phyloP scores from a whole-genome alignment of 805 yeast species.

The Cyberlindnera mississippiensis region DNA sequence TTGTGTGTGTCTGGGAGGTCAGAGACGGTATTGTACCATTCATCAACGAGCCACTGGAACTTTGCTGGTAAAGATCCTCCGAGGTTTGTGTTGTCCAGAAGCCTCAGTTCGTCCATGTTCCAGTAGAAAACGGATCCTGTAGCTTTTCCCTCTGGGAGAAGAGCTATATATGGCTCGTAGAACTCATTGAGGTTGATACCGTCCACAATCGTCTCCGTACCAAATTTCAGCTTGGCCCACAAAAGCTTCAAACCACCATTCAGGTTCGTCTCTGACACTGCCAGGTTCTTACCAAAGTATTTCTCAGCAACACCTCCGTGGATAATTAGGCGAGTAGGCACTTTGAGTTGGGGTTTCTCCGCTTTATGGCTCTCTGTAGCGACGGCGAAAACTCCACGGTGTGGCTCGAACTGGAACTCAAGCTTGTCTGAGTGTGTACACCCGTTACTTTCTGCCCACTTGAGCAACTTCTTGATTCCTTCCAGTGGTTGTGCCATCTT shows the following conservation, averaged over 20 bases:
- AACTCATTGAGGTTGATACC: conserved; percentile 26
- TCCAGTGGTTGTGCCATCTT: too few species aligned
- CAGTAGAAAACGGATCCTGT: conserved; percentile 61
- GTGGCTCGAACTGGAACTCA: conserved; percentile 30
- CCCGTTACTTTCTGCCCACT: conserved; percentile 40
- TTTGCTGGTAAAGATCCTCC: conserved; percentile 52
- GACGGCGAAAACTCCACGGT: conserved; percentile 36
- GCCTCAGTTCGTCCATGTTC: conserved; percentile 46
- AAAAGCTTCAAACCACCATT: conserved; percentile 37
- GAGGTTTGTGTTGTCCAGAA: conserved; percentile 62
- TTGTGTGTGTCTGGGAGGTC: conserved; percentile 13
- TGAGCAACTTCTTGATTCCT: conserved; percentile 3
- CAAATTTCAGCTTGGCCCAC: conserved; percentile 40
- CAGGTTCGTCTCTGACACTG: conserved; percentile 15
- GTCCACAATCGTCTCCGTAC: conserved; percentile 15
- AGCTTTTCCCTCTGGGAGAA: conserved; percentile 40
- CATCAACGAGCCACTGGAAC: conserved; percentile 46
- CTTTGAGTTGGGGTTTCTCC: conserved; percentile 23
- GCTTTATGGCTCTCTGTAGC: conserved; percentile 18
- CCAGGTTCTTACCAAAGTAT: conserved; percentile 22
- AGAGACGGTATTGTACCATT: conserved; percentile 44
- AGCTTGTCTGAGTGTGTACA: conserved; percentile 31
- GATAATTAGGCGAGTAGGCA: conserved; percentile 32
- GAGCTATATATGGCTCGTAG: conserved; percentile 43
- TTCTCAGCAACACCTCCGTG: conserved; percentile 23